Evolutionary conservation across 306 rosid genomes (phyloP), one percentile per base, ranked within the genome.

Genomic region (Cicer yamashitae): DNA sequence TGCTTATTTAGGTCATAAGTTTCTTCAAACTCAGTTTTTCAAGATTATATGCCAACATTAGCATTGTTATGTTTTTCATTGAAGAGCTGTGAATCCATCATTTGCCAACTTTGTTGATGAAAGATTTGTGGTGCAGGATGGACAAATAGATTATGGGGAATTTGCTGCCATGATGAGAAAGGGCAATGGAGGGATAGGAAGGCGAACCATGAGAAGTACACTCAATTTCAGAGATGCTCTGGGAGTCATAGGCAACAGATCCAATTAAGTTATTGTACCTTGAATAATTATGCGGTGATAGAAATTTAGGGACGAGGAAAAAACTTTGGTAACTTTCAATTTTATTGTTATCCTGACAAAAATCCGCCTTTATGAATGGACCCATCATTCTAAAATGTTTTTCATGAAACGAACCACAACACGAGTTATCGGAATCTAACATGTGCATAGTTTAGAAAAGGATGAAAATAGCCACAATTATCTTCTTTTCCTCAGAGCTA

Each of bases 81-180:
- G 52, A 65, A 44, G 40, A 68, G 20, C 38, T 13, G 63, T 7
- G 60, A 17, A 7, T 3, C 70, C 15, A 46, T 45, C 37, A 25
- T 37, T n/a, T 75, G 18, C 61, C 56, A 67, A 67, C 8, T 74
- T 69, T 69, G 50, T 52, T 76, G 75, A 79, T 76, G 71, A 67
- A 69, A 69, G 34, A 44, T 62, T 44, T 75, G 71, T 67, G 37
- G 1, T 81, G 77, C 81, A 88, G 91, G 89, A 88, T 79, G 88
- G 88, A 78, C 89, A 85, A 46, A 88, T 88, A 75, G 89, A 88
- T 66, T 88, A 85, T 77, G 81, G 69, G 50, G 89, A 88, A 73
- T 88, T 88, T 44, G 83, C 86, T 51, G 87, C 88, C 43, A 85
- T 88, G 89, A 85, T 88, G 87, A 85, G 88, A 76, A 84, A 82